Conservation (phyloP, 805 yeast genomes). For the Kodamaea neixiangensis region DNA sequence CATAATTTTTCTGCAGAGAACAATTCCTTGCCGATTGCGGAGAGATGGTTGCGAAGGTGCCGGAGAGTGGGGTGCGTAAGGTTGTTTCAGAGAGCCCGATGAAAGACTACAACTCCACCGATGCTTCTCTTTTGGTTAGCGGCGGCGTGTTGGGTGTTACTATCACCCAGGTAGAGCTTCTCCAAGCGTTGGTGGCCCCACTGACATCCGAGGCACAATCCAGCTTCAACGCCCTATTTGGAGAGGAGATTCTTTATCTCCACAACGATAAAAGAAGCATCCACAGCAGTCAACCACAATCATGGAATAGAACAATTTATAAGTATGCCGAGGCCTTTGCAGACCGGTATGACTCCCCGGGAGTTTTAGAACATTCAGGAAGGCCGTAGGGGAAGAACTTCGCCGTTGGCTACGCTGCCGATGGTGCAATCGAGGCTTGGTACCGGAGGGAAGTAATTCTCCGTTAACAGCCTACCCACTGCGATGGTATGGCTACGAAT, state of each 20-base stretch:
- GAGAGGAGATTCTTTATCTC: conserved; percentile 19
- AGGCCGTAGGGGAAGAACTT: conserved; percentile 42
- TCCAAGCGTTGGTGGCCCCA: too few species aligned
- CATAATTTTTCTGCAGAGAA: too few species aligned
- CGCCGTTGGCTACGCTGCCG: conserved; percentile 38
- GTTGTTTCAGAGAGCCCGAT: too few species aligned
- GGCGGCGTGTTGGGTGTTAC: too few species aligned
- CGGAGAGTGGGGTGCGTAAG: too few species aligned
- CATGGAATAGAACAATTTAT: conserved; percentile 33
- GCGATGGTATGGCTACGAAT: conserved; percentile 39
- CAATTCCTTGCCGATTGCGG: too few species aligned
- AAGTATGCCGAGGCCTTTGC: conserved; percentile 36
- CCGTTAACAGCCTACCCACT: conserved; percentile 47
- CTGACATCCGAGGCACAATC: not conserved
- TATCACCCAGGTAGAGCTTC: too few species aligned
- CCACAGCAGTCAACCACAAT: conserved; percentile 30
- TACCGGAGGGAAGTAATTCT: conserved; percentile 35
- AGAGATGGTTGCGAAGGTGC: too few species aligned
- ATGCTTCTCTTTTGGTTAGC: too few species aligned
- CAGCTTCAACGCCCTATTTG: not conserved
- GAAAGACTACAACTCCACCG: too few species aligned
- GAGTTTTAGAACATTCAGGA: conserved; percentile 35
- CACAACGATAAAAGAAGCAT: conserved; percentile 34
- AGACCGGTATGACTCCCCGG: conserved; percentile 35
- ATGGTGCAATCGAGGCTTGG: conserved; percentile 42